These are phyloP conservation scores for Lactuca sativa DNA, from an alignment of 129 eudicot genomes.

Conservation along the genomic window DNA sequence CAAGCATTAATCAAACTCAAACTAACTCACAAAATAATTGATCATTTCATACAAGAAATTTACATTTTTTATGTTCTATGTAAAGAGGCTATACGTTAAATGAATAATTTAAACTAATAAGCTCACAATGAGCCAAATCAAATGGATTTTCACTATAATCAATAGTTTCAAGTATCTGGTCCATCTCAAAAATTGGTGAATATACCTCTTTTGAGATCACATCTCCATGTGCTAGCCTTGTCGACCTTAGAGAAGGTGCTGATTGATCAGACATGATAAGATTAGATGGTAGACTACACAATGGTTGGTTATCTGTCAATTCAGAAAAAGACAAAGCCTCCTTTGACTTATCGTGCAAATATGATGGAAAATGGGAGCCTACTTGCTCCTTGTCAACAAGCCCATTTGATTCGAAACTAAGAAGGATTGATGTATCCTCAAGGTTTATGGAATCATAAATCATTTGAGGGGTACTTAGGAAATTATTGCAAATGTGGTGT, in stretches of 20 bases:
- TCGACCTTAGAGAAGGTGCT: not conserved
- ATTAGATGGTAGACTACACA: not conserved
- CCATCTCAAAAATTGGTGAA: not conserved
- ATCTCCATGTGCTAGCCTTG: not conserved
- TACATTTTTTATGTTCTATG: not conserved
- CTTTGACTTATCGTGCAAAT: not conserved
- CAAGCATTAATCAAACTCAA: not conserved
- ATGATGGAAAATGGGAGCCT: constrained; percentile 4
- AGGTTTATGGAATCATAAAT: constrained; percentile 21
- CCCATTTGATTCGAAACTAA: constrained; percentile 29
- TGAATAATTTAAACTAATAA: not conserved
- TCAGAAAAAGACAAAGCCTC: not conserved
- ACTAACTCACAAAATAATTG: not conserved
- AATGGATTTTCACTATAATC: not conserved
- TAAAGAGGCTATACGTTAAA: not conserved
- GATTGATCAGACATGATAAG: not conserved
- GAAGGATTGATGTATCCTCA: constrained; percentile 36
- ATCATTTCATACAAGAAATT: not conserved
- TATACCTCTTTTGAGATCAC: not conserved
- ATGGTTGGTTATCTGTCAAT: not conserved
- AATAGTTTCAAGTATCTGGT: not conserved
- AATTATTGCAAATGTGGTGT: constrained; percentile 42
- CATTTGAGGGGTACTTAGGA: constrained; percentile 28
- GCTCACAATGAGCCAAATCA: constrained; percentile 1
- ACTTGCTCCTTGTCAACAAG: not conserved